Evolutionary conservation across 805 yeast species (phyloP), one percentile per base, ranked within the genome.

Genomic region (Lachancea dasiensis): DNA sequence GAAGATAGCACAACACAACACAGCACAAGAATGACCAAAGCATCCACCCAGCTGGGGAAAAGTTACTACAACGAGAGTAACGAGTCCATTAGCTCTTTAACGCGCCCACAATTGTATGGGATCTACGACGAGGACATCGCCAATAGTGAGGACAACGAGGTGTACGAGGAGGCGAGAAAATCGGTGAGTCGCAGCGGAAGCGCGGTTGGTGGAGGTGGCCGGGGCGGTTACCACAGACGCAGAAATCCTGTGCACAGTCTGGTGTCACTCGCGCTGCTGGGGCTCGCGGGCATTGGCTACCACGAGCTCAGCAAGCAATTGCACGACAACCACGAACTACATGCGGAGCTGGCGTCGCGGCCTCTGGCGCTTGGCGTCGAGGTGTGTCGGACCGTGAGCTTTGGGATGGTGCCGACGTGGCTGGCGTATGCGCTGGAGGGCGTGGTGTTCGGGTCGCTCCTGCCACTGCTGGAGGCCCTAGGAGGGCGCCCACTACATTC

Each of bases 251-350:
- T 19, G n/a, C 36, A 24, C 24, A 27, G 46, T 8, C 14, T 49
- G 7, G 41, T 40, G 13, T 49, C 54, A 9, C 22, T 50, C 3
- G 15, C 46, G 2, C 38, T 60, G 2, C 48, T 70, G 19, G 66
- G 73, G 7, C 40, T 59, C 4, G 64, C 72, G 20, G 83, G 85
- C 8, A 70, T 68, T 35, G 48, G 72, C 6, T 77, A 75, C 54
- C 72, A 77, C 50, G 73, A 65, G 43, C 56, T 78, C 27, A 68
- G 76, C 8, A 68, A 64, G 37, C 73, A 74, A 46, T 62, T 77
- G 39, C 75, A 74, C 52, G 72, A 62, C 45, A 69, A 68, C 38
- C 79, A 73, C 46, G 64, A 66, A 32, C 61, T 65, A 27, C 69
- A 63, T 13, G 61, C 64, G 9, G 56, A 62, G 27, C 49, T 69